Percentiles rank a stretch among this genome's conserved stretches.
Conservation (phyloP, 352 stramenopile genomes). For the Phytophthora europaea region DNA sequence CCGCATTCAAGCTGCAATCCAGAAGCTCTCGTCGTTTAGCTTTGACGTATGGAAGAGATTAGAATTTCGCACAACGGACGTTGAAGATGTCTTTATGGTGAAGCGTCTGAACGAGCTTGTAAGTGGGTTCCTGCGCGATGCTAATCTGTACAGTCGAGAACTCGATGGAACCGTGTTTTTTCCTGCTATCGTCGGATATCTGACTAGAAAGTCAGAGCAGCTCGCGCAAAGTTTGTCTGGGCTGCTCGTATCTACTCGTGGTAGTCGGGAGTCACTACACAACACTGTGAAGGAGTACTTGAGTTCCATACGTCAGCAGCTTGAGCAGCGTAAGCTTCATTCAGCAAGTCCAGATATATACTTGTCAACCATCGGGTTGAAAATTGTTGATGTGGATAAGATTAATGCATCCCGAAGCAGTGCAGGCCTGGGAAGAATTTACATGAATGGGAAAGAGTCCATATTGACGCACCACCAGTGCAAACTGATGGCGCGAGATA, state of each 20-base stretch:
- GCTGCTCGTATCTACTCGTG: neutral
- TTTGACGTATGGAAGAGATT: slow-evolving; percentile 38
- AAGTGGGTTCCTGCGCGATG: slow-evolving; percentile 16
- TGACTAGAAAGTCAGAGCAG: slow-evolving; percentile 19
- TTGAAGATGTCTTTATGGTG: slow-evolving; percentile 27
- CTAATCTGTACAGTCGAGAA: slow-evolving; percentile 10
- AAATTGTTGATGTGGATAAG: slow-evolving; percentile 35
- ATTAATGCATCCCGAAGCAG: slow-evolving; percentile 29
- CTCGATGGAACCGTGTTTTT: slow-evolving; percentile 26
- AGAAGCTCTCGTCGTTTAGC: slow-evolving; percentile 31
- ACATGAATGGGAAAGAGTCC: slow-evolving; percentile 16
- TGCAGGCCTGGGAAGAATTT: slow-evolving; percentile 26
- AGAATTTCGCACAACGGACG: slow-evolving; percentile 26
- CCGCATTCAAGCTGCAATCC: slow-evolving; percentile 25
- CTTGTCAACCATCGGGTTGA: slow-evolving; percentile 18
- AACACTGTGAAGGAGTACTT: slow-evolving; percentile 11
- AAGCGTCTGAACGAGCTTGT: slow-evolving; percentile 24
- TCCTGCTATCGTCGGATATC: slow-evolving; percentile 21
- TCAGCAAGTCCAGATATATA: slow-evolving; percentile 3
- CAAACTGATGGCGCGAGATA: slow-evolving; percentile 21
- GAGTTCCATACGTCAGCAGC: slow-evolving; percentile 7
- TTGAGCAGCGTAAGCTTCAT: slow-evolving; percentile 16
- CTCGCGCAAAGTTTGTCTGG: slow-evolving; percentile 24
- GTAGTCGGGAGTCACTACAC: neutral
- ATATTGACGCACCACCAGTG: slow-evolving; percentile 28